Conservation (phyloP, 768 basidiomycete species). For the Guyanaporus albipodus region DNA sequence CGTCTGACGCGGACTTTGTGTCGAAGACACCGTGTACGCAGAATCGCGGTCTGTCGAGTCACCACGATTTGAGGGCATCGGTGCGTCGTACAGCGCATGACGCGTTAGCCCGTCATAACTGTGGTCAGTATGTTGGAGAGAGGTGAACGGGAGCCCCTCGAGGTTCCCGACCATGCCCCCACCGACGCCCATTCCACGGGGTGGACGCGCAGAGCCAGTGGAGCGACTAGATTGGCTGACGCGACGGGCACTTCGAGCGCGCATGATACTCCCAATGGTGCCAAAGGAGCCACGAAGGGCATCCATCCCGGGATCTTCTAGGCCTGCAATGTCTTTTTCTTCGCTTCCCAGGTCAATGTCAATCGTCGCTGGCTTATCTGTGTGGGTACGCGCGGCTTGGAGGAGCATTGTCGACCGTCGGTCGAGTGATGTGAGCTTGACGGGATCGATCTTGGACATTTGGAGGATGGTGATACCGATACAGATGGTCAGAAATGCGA, state of each 20-base stretch:
- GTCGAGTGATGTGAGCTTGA: conserved; percentile 73
- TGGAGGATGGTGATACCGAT: conserved; percentile 93
- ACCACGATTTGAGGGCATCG: conserved; percentile 49
- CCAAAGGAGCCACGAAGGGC: conserved; percentile 90
- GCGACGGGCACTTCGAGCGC: conserved; percentile 53
- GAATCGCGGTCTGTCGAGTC: conserved; percentile 41
- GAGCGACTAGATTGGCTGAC: conserved; percentile 45
- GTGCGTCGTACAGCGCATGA: conserved; percentile 87
- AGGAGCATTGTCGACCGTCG: conserved; percentile 86
- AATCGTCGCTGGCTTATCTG: conserved; percentile 44
- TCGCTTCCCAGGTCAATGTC: conserved; percentile 44
- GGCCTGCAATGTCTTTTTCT: conserved; percentile 53
- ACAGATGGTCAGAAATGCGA: conserved; percentile 90
- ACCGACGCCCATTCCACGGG: conserved; percentile 23
- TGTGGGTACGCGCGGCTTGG: conserved; percentile 73
- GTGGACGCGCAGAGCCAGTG: conserved; percentile 19
- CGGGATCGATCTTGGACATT: conserved; percentile 92
- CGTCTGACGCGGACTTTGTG: conserved; percentile 37
- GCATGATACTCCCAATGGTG: conserved; percentile 85
- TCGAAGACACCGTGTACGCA: conserved; percentile 23
- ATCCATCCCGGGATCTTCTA: conserved; percentile 93
- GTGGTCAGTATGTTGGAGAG: conserved; percentile 30
- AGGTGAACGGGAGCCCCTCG: conserved; percentile 21
- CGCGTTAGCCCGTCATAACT: conserved; percentile 56
- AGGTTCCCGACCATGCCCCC: conserved; percentile 28